These are phyloP conservation scores for Pseudoturritis turrita DNA, from an alignment of 345 rosid genomes.

Conservation along the genomic window DNA sequence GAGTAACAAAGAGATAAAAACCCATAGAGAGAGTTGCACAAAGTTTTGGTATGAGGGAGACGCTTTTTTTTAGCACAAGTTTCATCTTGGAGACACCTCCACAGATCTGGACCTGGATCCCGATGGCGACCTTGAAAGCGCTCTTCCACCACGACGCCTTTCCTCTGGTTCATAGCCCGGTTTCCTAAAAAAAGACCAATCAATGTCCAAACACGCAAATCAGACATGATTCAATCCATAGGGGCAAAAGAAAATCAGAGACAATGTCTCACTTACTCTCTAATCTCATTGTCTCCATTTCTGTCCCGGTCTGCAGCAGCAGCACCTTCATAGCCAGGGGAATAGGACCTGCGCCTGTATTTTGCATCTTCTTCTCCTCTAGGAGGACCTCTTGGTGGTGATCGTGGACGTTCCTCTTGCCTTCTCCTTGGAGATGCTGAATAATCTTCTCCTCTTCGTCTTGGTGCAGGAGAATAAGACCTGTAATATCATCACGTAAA, in stretches of 20 bases:
- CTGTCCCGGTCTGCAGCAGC: slow-evolving; percentile 29
- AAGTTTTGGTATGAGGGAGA: background rate
- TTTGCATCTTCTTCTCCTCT: slow-evolving; percentile 53
- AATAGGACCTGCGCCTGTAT: slow-evolving; percentile 49
- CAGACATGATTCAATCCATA: background rate
- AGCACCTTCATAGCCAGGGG: slow-evolving; percentile 53
- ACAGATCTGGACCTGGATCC: slow-evolving; percentile 81
- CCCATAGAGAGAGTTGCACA: background rate
- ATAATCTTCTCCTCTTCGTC: slow-evolving; percentile 51
- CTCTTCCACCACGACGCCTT: slow-evolving; percentile 37
- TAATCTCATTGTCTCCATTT: slow-evolving; percentile 45
- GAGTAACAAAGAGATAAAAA: background rate
- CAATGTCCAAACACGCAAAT: background rate
- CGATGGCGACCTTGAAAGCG: slow-evolving; percentile 57
- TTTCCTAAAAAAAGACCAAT: slow-evolving; percentile 38
- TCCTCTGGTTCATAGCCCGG: slow-evolving; percentile 39
- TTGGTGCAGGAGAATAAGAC: slow-evolving; percentile 80
- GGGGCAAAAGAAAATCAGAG: background rate
- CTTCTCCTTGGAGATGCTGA: slow-evolving; percentile 75
- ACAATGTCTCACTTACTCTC: slow-evolving; percentile 42
- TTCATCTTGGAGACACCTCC: slow-evolving; percentile 45
- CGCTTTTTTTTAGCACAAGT: background rate
- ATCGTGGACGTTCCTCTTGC: slow-evolving; percentile 54
- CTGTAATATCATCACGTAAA: slow-evolving; percentile 31
- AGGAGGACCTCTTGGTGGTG: slow-evolving; percentile 79